A percentile compares a stretch with the other conserved stretches of the same genome.
Evolutionary conservation across 164 flowering plant genomes (phyloP).

Genomic region (Kingdonia uniflora): DNA sequence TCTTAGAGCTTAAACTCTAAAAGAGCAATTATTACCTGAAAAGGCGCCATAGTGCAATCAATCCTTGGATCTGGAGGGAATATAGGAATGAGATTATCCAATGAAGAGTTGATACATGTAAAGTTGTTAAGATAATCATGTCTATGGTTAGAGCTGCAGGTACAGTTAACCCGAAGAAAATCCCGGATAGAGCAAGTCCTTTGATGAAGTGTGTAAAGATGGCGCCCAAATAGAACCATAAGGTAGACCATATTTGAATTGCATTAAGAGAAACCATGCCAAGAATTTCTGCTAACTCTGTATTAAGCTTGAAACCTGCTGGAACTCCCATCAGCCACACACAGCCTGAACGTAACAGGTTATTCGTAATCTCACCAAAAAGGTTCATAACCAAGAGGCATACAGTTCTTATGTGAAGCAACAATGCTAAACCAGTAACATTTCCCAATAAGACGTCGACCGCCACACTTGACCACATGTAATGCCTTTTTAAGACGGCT

Average conservation of each 20-base stretch:
- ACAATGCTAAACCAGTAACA: constrained; percentile 44
- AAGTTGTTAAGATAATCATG: constrained; percentile 38
- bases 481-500: constrained; percentile 56
- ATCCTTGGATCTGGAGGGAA: constrained; percentile 63
- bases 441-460: constrained; percentile 72
- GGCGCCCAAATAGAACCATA: constrained; percentile 49
- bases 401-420: constrained; percentile 32
- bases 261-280: constrained; percentile 75
- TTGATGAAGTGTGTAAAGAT: constrained; percentile 34
- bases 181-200: constrained; percentile 63
- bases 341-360: constrained; percentile 72
- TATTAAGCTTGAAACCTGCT: constrained; percentile 95
- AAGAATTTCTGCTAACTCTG: constrained; percentile 74
- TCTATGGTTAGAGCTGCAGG: constrained; percentile 67
- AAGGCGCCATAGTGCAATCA: constrained; percentile 92
- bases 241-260: constrained; percentile 91
- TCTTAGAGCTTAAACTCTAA: background rate
- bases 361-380: constrained; percentile 42
- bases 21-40: constrained; percentile 47
- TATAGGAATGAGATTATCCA: constrained; percentile 54
- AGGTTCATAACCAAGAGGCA: constrained; percentile 37
- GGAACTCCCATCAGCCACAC: constrained; percentile 99
- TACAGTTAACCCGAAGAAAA: constrained; percentile 61
- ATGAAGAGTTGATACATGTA: constrained; percentile 64
- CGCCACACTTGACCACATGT: constrained; percentile 63